Percentiles rank a stretch among this genome's conserved stretches.
These are phyloP conservation scores for Galerina sulciceps DNA, from an alignment of 768 basidiomycete species.

Conservation along the genomic window DNA sequence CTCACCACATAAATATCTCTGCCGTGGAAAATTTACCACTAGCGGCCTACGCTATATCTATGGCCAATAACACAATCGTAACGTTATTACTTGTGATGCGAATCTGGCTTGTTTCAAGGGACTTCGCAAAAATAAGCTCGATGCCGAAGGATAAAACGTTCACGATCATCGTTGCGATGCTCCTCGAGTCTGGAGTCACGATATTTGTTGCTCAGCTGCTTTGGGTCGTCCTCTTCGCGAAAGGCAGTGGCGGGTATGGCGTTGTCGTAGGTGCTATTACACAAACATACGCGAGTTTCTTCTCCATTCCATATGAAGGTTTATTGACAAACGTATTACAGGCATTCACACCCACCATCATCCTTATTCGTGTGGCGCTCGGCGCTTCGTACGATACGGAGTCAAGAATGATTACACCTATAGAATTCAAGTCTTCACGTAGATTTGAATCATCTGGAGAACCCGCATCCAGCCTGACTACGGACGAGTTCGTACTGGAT, in stretches of 20 bases:
- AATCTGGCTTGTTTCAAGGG: background rate
- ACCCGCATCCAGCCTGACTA: no score
- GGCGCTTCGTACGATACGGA: background rate
- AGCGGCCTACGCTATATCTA: background rate
- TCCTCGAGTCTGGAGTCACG: background rate
- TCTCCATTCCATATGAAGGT: no score
- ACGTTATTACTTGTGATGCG: background rate
- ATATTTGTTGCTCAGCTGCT: background rate
- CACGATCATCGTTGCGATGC: background rate
- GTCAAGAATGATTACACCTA: background rate
- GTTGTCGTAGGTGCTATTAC: background rate
- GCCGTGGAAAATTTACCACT: no score
- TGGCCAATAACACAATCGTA: background rate
- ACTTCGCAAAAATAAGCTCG: background rate
- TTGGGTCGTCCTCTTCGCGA: background rate
- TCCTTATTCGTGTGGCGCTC: background rate
- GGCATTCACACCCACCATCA: slow-evolving; percentile 1
- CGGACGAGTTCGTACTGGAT: no score
- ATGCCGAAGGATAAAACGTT: background rate
- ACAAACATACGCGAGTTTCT: background rate
- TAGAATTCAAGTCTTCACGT: background rate
- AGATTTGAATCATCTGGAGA: no score
- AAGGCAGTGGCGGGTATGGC: background rate
- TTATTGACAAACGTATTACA: background rate
- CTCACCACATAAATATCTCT: no score